These are phyloP conservation scores for Polysphondylium violaceum DNA, from an alignment of 78 protist species.

Conservation along the genomic window DNA sequence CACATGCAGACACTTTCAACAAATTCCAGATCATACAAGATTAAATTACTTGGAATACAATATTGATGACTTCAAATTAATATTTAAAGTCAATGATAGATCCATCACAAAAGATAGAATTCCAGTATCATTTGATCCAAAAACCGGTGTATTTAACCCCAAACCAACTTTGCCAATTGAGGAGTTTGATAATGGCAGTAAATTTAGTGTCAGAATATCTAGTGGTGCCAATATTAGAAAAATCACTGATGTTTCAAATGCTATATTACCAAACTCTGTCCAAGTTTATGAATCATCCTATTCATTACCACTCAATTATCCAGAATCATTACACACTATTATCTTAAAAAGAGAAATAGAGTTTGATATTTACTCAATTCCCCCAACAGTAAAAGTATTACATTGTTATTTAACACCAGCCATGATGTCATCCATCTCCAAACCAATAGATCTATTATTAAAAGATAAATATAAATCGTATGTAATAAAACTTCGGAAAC, in stretches of 20 bases:
- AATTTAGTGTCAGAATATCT: neutral
- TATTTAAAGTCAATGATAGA: neutral
- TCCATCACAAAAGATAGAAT: neutral
- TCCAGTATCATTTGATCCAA: neutral
- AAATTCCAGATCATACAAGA: neutral
- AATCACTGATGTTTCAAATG: neutral
- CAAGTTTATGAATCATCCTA: neutral
- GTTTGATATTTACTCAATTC: neutral
- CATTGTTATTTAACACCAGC: neutral
- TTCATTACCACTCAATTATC: neutral
- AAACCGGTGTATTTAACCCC: neutral
- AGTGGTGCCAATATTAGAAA: too few relatives aligned
- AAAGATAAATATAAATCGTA: too few relatives aligned
- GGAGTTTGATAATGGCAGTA: too few relatives aligned
- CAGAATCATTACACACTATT: neutral
- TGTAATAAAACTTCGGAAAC: too few relatives aligned
- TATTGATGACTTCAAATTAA: too few relatives aligned
- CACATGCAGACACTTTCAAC: neutral
- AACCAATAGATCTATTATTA: neutral
- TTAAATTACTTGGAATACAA: neutral
- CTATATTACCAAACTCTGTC: neutral
- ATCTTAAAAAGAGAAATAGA: neutral
- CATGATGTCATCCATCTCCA: neutral
- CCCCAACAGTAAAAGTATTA: neutral
- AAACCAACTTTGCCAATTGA: neutral